A percentile compares a stretch with the other conserved stretches of the same genome.
phyloP scores from a whole-genome alignment of 179 eudicot genomes.

The Patellifolia procumbens region DNA sequence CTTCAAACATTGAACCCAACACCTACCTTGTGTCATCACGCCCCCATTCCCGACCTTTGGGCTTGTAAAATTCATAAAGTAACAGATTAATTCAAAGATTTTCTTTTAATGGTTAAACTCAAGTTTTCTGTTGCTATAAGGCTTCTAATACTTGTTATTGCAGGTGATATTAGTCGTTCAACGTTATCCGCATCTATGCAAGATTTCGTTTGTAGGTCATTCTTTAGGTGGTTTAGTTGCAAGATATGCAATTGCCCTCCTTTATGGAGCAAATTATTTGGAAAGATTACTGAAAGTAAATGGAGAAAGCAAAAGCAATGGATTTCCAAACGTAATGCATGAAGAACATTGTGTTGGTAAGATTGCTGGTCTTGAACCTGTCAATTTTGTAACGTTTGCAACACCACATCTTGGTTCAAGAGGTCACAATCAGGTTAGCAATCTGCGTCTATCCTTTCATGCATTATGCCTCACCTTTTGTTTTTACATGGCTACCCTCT shows the following conservation, averaged over 20 bases:
- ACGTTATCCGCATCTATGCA: constrained; percentile 59
- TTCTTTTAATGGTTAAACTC: background rate
- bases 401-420: constrained; percentile 94
- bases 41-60: too few relatives aligned
- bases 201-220: constrained; percentile 81
- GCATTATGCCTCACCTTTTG: background rate
- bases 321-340: constrained; percentile 23
- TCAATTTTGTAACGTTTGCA: constrained; percentile 82
- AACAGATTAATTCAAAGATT: too few relatives aligned
- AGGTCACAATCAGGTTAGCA: constrained; percentile 82
- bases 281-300: constrained; percentile 20
- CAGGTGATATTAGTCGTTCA: constrained; percentile 71
- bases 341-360: constrained; percentile 48
- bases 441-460: background rate
- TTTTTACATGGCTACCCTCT: background rate
- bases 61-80: too few relatives aligned
- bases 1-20: too few relatives aligned
- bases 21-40: too few relatives aligned
- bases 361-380: constrained; percentile 90
- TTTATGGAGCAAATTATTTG: constrained; percentile 43
- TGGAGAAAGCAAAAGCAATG: constrained; percentile 31
- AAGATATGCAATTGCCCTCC: constrained; percentile 83
- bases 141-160: constrained; percentile 15
- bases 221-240: constrained; percentile 88
- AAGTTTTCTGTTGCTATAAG: background rate